Evolutionary conservation across 2,329 filamentous ascomycete species (phyloP).

Genomic region (Alternaria sp.): DNA sequence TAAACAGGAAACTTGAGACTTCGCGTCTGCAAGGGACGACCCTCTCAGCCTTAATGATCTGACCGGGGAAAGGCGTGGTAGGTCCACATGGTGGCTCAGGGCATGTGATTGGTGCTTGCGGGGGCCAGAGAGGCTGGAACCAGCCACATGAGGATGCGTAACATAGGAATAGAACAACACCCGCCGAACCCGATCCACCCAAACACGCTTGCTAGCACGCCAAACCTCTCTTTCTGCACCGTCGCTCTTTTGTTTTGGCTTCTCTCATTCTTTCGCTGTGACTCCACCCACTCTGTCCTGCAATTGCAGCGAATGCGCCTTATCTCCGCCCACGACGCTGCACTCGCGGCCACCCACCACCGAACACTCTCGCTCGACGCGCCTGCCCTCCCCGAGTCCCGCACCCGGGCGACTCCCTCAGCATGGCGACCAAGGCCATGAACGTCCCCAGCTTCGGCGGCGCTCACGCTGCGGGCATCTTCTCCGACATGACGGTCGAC

Average conservation of each 20-base stretch:
- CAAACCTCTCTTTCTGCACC: constrained; percentile 11
- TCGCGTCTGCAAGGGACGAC: constrained; percentile 16
- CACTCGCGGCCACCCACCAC: constrained; percentile 17
- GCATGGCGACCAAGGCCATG: constrained; percentile 47
- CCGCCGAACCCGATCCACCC: constrained; percentile 4
- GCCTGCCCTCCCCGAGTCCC: constrained; percentile 4
- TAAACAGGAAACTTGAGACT: constrained; percentile 17
- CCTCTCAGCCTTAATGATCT: constrained; percentile 7
- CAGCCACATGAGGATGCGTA: constrained; percentile 26
- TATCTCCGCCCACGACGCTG: constrained; percentile 18
- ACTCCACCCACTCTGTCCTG: neutral
- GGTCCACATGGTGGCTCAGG: constrained; percentile 3
- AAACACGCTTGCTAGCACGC: constrained; percentile 8
- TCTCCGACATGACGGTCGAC: constrained; percentile 90
- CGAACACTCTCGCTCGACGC: constrained; percentile 4
- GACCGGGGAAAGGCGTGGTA: constrained; percentile 8
- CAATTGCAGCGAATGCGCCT: constrained; percentile 33
- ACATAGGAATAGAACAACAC: constrained; percentile 16
- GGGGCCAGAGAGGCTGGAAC: constrained; percentile 23
- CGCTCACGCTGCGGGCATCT: constrained; percentile 89
- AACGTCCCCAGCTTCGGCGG: constrained; percentile 53
- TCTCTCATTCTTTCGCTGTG: neutral
- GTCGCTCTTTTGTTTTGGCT: constrained; percentile 27
- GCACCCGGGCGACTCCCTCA: neutral
- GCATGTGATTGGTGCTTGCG: constrained; percentile 10